Evolutionary conservation across 164 flowering plant genomes (phyloP).

Genomic region (Vitis rupestris): DNA sequence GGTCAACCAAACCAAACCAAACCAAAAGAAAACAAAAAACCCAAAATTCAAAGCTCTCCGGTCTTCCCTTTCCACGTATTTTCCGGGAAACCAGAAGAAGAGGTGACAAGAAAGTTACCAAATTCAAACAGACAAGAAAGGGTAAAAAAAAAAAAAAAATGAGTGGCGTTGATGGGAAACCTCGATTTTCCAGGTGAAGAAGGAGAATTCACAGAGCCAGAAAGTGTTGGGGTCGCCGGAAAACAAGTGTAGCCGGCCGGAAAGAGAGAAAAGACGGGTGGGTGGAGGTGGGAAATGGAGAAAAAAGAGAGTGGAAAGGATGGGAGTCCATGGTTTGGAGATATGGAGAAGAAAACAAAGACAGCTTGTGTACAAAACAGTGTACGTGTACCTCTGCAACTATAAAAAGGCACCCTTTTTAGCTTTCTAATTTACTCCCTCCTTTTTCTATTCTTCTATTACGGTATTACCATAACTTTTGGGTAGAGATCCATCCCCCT

Average conservation of each 20-base stretch:
- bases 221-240: slow-evolving; percentile 12
- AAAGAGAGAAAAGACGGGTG: background rate
- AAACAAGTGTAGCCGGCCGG: slow-evolving; percentile 1
- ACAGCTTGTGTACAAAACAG: background rate
- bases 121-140: slow-evolving; percentile 1
- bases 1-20: background rate
- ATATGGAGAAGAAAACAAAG: slow-evolving; percentile 12
- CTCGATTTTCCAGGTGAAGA: background rate
- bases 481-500: no score
- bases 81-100: background rate
- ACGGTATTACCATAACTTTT: no score
- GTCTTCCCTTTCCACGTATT: background rate
- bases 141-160: background rate
- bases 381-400: no score
- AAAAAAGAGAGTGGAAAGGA: background rate
- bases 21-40: background rate
- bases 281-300: slow-evolving; percentile 4
- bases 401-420: no score
- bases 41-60: no score
- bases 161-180: slow-evolving; percentile 2
- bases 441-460: no score
- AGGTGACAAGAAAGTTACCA: background rate
- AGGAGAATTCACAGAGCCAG: slow-evolving; percentile 6
- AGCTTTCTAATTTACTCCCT: no score
- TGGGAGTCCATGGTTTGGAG: background rate